Evolutionary conservation across 208 protist genomes (phyloP), one percentile per base, ranked within the genome.

Genomic region (Novymonas esmeraldas): DNA sequence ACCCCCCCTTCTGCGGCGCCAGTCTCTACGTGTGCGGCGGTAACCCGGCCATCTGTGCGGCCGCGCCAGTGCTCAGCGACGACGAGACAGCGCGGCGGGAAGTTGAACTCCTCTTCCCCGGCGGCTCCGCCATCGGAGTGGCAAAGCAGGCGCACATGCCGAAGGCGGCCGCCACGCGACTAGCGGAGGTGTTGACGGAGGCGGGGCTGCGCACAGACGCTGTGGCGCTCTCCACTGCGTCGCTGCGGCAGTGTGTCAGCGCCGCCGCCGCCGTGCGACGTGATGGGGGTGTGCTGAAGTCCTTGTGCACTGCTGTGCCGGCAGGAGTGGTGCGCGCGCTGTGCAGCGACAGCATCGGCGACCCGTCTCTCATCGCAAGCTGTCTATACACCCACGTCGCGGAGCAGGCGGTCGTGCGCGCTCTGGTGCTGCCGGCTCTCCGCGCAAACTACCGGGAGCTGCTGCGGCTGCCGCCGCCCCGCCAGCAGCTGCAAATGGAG

Each of bases 1-100:
- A 7, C 10, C 22, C 58, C 28, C 69, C 69, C 14, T 75, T 75
- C 39, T 51, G 59, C 3, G 44, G 68, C 24, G 69, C 69, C 0
- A 44, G 61, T 2, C 55, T 75, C 22, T 75, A 59, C 55, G 39
- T 56, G 11, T 42, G n/a, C 14, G 22, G n/a, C 0, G 41, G 33
- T 22, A 69, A 75, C 11, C 61, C 46, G 0, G 28, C 28, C 28
- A 61, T 64, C 4, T 61, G 64, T 39, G 57, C 38, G 6, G 61
- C 61, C 6, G 26, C 54, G 10, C 2, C 68, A 22, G 16, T 48
- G 24, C 34, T 44, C 4, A 75, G 62, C 45, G 1, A 2, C 9
- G 69, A 69, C 26, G 69, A 65, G 14, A 42, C 20, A 18, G 45
- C 2, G 16, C 50, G 45, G 14, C 42, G 64, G 38, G 51, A 75